Evolutionary conservation across 2,329 filamentous ascomycete genomes (phyloP), one percentile per base, ranked within the genome.

Genomic region (Iodosphaeria phyllophila): DNA sequence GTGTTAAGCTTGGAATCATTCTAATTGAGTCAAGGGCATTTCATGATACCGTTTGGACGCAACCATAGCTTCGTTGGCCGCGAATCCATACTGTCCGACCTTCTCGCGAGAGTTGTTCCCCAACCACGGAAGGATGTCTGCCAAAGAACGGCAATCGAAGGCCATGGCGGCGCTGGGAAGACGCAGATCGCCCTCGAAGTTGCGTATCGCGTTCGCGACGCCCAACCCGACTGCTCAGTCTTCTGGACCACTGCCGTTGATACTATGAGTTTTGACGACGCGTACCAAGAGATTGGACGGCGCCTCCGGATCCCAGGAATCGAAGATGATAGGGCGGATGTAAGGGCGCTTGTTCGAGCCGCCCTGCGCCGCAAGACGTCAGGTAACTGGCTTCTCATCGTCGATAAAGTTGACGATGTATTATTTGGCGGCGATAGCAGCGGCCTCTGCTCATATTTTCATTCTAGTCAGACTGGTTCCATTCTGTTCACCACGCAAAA

Each of bases 371-470:
- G 37, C 25, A 25, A 31, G 5, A 28, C 18, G 10, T 29, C 22
- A 2, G 38, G 42, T 2, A 29, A 30, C 2, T 59, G 52, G 55
- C 36, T 60, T 2, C 28, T 58, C 20, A 37, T 60, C 19, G 25
- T 59, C 10, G 53, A 60, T 24, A 59, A 57, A 26, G 50, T 47
- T 6, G 51, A 58, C 27, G 48, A 58, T 25, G 10, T 18, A 4
- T 13, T 15, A 1, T 4, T 22, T 3, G 17, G 24, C 5, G 8
- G 8, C 2, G n/a, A n/a, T n/a, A 5, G 11, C 13, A 25, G 16
- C 13, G 28, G 28, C 18, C 18, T 30, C 8, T 8, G 10, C 2
- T 4, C 13, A 1, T 27, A 27, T 16, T 8, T 30, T 2, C 22
- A 21, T 2, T 4, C 12, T 7, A 27, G 24, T 12, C 32, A 43